Base-by-base conservation (phyloP, 2,329 filamentous ascomycete species). In the Monosporascus sp. region DNA sequence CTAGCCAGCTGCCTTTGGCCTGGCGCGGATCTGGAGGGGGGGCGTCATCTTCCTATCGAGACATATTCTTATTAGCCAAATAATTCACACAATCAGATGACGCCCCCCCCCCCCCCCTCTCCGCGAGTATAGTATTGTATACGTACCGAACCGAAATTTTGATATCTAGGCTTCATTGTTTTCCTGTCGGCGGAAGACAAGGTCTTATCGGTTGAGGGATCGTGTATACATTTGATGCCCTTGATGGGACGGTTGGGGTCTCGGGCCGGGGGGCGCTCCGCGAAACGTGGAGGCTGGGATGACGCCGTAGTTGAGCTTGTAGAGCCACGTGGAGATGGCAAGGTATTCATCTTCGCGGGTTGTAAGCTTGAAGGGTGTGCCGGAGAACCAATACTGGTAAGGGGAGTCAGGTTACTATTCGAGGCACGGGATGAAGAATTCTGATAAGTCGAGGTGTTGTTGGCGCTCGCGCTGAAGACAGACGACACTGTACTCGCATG, bases 11-110 rank as follows among this genome's bases (percentile, higher is more conserved):
- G 63, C 87, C 72, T 73, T 86, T 76, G 63, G 82, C 83, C 55
- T 96, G 78, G 64, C 94, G 89, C 59, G 94, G 94, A 72, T 99
- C 94, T 60, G 83, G 75, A 67, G 88, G 83, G 71, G 84, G 83
- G 76, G 82, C 81, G 75, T 90, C 86, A 84, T 92, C 87, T 81
- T 88, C 83, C 84, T 88, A 80, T 74, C 77, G 76, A 75, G 69
- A 68, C 61, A 65, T 59, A 68, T 55, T 47, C 44, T 65, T 67
- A 80, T 85, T 85, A 85, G 82, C 80, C 79, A 80, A 66, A 60
- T 65, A 65, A 72, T 65, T 68, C 65, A 69, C 72, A 74, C 70
- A 71, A 68, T 68, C 72, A 78, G 79, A 84, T 83, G 82, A 85
- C 82, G 76, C 77, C 73, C 82, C 81, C 80, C 76, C 82, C 81